Base-by-base conservation (phyloP, 2,329 filamentous ascomycete genomes). In the Chaetomium olivaceum region DNA sequence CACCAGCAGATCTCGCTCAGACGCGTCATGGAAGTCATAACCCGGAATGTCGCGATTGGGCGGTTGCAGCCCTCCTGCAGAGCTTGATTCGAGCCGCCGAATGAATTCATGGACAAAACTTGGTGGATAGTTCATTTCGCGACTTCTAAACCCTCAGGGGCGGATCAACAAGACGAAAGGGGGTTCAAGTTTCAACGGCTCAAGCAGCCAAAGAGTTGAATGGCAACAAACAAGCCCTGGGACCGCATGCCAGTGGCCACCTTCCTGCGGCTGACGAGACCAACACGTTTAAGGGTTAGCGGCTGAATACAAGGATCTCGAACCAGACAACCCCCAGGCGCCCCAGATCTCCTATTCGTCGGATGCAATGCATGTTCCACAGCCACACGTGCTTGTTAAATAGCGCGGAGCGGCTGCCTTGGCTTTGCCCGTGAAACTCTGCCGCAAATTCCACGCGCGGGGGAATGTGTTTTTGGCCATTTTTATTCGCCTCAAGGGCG, bases 11-110 rank as follows among this genome's bases (percentile, higher is more conserved):
- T 68, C 65, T 3, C 66, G 67, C 11, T 72, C 70, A 16, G 55
- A 33, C 52, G 81, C 76, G 52, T 83, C 75, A 55, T 74, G 68
- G 57, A 78, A 73, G 69, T 82, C 78, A 73, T 85, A 83, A 48
- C 79, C 78, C 19, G 85, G 85, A 46, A 86, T 80, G 67, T 84
- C 80, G 61, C 56, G 29, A 11, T 62, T 55, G 25, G 11, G 29
- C 14, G 58, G 4, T 3, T 5, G 36, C 57, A 55, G 36, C 60
- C 58, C 19, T 21, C 55, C 0, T 5, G 56, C 29, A 4, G 58
- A 56, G 16, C 48, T n/a, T 19, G 67, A 58, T 57, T 68, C 68
- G 11, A 75, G 63, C n/a, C 67, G 70, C 12, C 31, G 59, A 61
- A 73, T 61, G 16, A 75, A 69, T 3, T 71, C 67, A 36, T 64